A percentile compares a stretch with the other conserved stretches of the same genome.
These are phyloP conservation scores for Chloris gayana DNA, from an alignment of 176 grass and related monocot species.

Conservation along the genomic window DNA sequence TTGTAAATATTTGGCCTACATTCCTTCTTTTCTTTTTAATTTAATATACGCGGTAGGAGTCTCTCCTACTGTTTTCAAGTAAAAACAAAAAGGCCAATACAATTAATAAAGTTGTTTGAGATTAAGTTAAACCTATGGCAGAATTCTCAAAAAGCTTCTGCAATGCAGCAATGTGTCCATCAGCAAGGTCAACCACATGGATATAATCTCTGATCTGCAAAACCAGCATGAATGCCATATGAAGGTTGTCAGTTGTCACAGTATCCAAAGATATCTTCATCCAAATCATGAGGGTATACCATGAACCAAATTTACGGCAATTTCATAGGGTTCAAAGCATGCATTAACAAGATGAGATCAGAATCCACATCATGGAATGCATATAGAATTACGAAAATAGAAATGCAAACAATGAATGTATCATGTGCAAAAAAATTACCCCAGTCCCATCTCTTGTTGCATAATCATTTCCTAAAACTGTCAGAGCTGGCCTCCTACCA, in stretches of 20 bases:
- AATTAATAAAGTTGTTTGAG: neutral
- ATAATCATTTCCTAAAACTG: conserved; percentile 91
- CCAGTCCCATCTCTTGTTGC: conserved; percentile 86
- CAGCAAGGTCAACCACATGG: conserved; percentile 88
- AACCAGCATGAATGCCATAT: conserved; percentile 12
- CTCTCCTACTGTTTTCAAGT: too few relatives aligned
- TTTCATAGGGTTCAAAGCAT: neutral
- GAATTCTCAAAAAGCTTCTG: conserved; percentile 80
- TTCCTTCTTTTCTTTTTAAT: too few relatives aligned
- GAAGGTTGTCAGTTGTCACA: conserved; percentile 11
- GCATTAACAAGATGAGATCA: conserved; percentile 1
- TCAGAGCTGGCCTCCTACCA: conserved; percentile 74
- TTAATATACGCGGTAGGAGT: too few relatives aligned
- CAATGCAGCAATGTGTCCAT: conserved; percentile 85
- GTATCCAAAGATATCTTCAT: conserved; percentile 6
- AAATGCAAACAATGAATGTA: conserved; percentile 13
- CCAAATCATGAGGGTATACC: neutral
- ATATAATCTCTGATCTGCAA: conserved; percentile 87
- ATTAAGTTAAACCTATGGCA: conserved; percentile 51
- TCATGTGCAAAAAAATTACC: conserved; percentile 56
- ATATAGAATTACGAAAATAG: conserved; percentile 29
- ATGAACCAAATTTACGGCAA: conserved; percentile 13
- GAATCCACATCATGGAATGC: neutral
- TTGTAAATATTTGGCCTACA: too few relatives aligned
- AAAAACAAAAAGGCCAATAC: too few relatives aligned